These are phyloP conservation scores for Colletotrichum truncatum DNA, from an alignment of 2,329 filamentous ascomycete species.

Conservation along the genomic window DNA sequence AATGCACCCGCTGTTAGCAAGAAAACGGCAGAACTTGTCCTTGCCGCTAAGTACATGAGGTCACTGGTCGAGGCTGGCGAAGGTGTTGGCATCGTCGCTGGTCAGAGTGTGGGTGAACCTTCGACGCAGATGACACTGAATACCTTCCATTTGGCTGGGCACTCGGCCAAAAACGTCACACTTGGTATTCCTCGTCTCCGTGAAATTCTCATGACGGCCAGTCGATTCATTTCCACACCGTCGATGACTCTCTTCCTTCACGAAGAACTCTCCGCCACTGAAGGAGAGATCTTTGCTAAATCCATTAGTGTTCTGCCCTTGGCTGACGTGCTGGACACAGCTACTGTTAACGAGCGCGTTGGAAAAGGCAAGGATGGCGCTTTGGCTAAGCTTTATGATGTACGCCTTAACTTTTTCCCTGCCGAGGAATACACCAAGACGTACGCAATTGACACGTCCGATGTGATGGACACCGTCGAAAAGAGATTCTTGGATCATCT, in stretches of 20 bases:
- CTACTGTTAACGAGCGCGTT: constrained; percentile 81
- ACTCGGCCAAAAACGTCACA: constrained; percentile 98
- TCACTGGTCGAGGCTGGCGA: constrained; percentile 95
- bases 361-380: constrained; percentile 74
- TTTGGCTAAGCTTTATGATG: constrained; percentile 85
- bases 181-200: constrained; percentile 95
- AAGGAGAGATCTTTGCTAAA: constrained; percentile 86
- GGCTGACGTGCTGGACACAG: constrained; percentile 83
- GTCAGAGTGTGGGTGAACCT: constrained; percentile 95
- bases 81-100: constrained; percentile 95
- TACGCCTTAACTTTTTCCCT: constrained; percentile 86
- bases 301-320: constrained; percentile 88
- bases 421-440: constrained; percentile 83
- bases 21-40: constrained; percentile 83
- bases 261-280: constrained; percentile 72
- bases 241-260: constrained; percentile 87
- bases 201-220: constrained; percentile 99
- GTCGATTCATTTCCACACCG: constrained; percentile 87
- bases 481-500: constrained; percentile 79
- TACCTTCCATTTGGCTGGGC: constrained; percentile 99
- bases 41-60: constrained; percentile 92
- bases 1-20: constrained; percentile 53
- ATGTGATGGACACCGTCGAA: constrained; percentile 85
- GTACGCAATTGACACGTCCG: constrained; percentile 82
- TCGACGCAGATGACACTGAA: constrained; percentile 99